A percentile compares a stretch with the other conserved stretches of the same genome.
Evolutionary conservation across 495 filamentous ascomycete genomes (phyloP).

Genomic region (Lepidopterella palustris): DNA sequence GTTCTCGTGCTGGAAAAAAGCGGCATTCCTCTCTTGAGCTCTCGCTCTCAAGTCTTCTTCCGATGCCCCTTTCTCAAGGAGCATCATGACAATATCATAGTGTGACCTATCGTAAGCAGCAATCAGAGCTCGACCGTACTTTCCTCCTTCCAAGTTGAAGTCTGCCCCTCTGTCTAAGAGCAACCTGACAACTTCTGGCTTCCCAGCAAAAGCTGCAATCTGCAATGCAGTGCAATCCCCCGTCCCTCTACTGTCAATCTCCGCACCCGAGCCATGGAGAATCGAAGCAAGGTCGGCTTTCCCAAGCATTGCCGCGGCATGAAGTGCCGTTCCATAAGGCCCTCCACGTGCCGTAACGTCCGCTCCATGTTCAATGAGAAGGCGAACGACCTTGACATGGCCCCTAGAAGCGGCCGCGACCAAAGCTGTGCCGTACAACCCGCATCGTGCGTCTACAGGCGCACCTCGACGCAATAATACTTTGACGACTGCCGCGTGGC

Average conservation of each 20-base stretch:
- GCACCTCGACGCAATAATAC: constrained; percentile 5
- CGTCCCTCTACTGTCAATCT: constrained; percentile 3
- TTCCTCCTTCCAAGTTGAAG: constrained; percentile 5
- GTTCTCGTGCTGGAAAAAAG: too few species aligned
- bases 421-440: constrained; percentile 7
- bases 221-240: constrained; percentile 1
- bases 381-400: background rate
- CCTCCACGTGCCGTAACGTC: background rate
- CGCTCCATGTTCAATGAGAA: constrained; percentile 6
- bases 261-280: constrained; percentile 18
- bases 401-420: constrained; percentile 7
- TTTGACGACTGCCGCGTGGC: constrained; percentile 8
- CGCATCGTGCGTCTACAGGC: constrained; percentile 2
- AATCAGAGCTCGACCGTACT: constrained; percentile 4
- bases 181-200: background rate
- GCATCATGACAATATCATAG: constrained; percentile 2
- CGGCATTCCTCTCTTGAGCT: too few species aligned
- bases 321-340: constrained; percentile 1
- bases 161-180: constrained; percentile 1
- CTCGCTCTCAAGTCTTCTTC: background rate
- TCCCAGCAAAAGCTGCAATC: constrained; percentile 2
- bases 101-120: background rate
- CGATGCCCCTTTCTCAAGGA: constrained; percentile 4
- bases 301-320: background rate
- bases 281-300: constrained; percentile 10